Conservation (phyloP, 2,329 filamentous ascomycete species). For the Talaromyces amestolkiae region DNA sequence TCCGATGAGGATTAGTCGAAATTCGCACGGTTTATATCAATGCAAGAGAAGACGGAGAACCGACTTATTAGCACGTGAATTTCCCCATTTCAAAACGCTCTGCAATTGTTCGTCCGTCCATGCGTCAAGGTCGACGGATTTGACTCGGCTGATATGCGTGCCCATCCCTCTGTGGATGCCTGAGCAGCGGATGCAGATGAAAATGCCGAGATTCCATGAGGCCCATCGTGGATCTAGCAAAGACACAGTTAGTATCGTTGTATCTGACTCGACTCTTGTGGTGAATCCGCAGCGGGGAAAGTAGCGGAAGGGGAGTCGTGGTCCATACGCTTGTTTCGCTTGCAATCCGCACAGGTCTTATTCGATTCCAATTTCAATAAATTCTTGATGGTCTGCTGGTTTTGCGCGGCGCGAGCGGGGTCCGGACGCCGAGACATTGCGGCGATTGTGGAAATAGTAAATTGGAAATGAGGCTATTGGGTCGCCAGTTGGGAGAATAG, state of each 20-base stretch:
- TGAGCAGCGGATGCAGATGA: slow-evolving; percentile 96
- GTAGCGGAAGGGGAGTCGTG: slow-evolving; percentile 7
- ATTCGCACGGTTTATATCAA: neutral
- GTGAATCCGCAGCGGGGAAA: slow-evolving; percentile 2
- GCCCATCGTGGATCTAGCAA: slow-evolving; percentile 89
- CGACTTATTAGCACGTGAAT: slow-evolving; percentile 89
- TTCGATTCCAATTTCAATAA: slow-evolving; percentile 92
- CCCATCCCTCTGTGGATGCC: slow-evolving; percentile 99
- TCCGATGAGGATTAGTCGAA: slow-evolving; percentile 10
- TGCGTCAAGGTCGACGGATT: slow-evolving; percentile 94
- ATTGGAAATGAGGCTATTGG: neutral
- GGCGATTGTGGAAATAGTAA: neutral
- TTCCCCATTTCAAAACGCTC: slow-evolving; percentile 93
- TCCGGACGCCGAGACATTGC: slow-evolving; percentile 55
- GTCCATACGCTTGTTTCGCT: slow-evolving; percentile 85
- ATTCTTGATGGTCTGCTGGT: slow-evolving; percentile 89
- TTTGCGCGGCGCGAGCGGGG: slow-evolving; percentile 86
- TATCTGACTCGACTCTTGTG: neutral
- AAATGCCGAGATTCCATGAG: slow-evolving; percentile 96
- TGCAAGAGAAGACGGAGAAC: slow-evolving; percentile 23
- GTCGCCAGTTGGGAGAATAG: slow-evolving; percentile 7
- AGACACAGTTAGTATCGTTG: slow-evolving; percentile 17
- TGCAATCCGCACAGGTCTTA: slow-evolving; percentile 97
- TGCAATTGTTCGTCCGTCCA: slow-evolving; percentile 98
- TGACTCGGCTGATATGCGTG: slow-evolving; percentile 96